These are phyloP conservation scores for Annulohypoxylon truncatum DNA, from an alignment of 2,329 filamentous ascomycete species.

Conservation along the genomic window DNA sequence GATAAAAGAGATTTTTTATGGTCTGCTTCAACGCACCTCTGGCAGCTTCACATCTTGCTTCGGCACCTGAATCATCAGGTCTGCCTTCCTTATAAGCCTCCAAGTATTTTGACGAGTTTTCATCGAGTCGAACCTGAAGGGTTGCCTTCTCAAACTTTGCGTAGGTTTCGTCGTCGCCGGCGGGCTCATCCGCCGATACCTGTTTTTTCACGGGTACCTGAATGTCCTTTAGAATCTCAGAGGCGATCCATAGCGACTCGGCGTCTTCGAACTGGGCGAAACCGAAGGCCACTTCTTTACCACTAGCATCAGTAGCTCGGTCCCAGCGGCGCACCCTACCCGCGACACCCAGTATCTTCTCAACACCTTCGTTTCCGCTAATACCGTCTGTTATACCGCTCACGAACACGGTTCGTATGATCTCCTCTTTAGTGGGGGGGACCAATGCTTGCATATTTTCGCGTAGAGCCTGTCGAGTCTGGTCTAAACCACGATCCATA, in stretches of 20 bases:
- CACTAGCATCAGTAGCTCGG: conserved; percentile 72
- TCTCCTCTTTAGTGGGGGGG: conserved; percentile 89
- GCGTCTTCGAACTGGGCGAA: conserved; percentile 96
- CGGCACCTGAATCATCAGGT: conserved; percentile 70
- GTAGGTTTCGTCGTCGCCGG: conserved; percentile 58
- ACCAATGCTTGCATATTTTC: conserved; percentile 78
- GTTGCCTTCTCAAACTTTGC: conserved; percentile 74
- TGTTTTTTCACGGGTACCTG: conserved; percentile 85
- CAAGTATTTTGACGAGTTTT: conserved; percentile 85
- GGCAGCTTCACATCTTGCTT: conserved; percentile 77
- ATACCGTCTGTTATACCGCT: conserved; percentile 84
- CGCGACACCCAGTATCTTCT: conserved; percentile 80
- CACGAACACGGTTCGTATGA: conserved; percentile 90
- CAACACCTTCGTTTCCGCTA: conserved; percentile 80
- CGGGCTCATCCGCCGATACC: conserved; percentile 58
- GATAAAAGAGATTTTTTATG: conserved; percentile 78
- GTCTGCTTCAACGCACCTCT: conserved; percentile 74
- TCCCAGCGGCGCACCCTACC: conserved; percentile 89
- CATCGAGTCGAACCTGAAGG: conserved; percentile 81
- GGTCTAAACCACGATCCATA: conserved; percentile 74
- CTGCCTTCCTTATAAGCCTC: conserved; percentile 79
- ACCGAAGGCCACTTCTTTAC: conserved; percentile 85
- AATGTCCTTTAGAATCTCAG: conserved; percentile 85
- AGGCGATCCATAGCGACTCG: conserved; percentile 85
- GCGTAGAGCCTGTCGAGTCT: conserved; percentile 72